Evolutionary conservation across 2,329 filamentous ascomycete genomes (phyloP).

Genomic region (Elsinoe australis): DNA sequence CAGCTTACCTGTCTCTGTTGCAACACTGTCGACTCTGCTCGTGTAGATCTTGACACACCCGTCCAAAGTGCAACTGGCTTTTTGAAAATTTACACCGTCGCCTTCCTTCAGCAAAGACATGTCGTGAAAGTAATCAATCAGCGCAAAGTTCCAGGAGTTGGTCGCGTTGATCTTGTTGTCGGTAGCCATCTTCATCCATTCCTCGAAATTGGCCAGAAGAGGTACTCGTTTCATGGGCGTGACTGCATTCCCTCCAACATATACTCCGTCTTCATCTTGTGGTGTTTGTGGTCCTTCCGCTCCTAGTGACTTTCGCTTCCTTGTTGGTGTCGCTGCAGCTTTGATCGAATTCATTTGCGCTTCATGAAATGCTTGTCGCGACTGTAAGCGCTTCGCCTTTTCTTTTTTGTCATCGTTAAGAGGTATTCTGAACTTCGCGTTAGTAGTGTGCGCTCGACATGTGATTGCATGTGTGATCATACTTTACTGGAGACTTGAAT

Average conservation of each 20-base stretch:
- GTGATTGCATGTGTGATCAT: slow-evolving; percentile 17
- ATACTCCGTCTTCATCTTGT: slow-evolving; percentile 46
- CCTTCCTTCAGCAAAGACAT: slow-evolving; percentile 97
- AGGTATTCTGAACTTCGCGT: slow-evolving; percentile 58
- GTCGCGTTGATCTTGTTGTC: slow-evolving; percentile 95
- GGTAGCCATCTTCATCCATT: slow-evolving; percentile 99
- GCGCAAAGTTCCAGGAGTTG: slow-evolving; percentile 99
- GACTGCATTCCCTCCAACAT: slow-evolving; percentile 64
- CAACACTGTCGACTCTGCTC: slow-evolving; percentile 94
- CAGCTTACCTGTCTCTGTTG: slow-evolving; percentile 91
- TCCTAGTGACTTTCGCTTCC: slow-evolving; percentile 53
- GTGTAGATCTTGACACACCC: slow-evolving; percentile 99
- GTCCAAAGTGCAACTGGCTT: slow-evolving; percentile 93
- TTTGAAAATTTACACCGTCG: slow-evolving; percentile 96
- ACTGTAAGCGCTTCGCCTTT: slow-evolving; percentile 79
- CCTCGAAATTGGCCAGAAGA: slow-evolving; percentile 94
- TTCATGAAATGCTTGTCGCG: slow-evolving; percentile 79
- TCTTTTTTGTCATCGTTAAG: slow-evolving; percentile 93
- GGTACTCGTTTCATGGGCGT: slow-evolving; percentile 96
- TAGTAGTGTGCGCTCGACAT: slow-evolving; percentile 2
- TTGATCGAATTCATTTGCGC: slow-evolving; percentile 89
- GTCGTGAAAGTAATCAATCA: slow-evolving; percentile 99
- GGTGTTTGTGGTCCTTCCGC: slow-evolving; percentile 46
- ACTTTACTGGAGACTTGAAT: slow-evolving; percentile 47
- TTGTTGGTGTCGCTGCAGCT: slow-evolving; percentile 65